phyloP scores from a whole-genome alignment of 345 rosid species.

The Durio zibethinus region DNA sequence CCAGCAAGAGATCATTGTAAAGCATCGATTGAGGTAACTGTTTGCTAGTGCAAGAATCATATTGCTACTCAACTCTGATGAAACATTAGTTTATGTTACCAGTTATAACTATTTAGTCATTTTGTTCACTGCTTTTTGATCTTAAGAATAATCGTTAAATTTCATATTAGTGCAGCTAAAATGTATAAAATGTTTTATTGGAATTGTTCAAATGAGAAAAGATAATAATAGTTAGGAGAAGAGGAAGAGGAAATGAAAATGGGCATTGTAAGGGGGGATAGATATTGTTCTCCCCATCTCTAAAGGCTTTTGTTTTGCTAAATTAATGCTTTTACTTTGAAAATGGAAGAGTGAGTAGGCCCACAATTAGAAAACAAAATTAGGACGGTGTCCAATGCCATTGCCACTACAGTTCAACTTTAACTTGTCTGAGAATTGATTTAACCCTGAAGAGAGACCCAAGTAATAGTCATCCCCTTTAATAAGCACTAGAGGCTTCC shows the following conservation, averaged over 20 bases:
- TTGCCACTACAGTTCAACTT: background rate
- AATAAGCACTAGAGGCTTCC: background rate
- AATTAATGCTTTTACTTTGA: background rate
- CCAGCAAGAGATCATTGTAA: slow-evolving; percentile 58
- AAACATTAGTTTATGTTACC: background rate
- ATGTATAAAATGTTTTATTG: background rate
- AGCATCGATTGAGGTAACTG: slow-evolving; percentile 56
- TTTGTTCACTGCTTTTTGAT: background rate
- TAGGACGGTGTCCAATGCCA: background rate
- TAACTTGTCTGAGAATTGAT: background rate
- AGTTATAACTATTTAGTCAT: background rate
- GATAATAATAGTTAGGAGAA: background rate
- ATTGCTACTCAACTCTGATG: background rate
- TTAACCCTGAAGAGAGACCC: background rate
- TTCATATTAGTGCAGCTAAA: background rate
- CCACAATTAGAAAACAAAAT: background rate
- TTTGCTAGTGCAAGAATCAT: background rate
- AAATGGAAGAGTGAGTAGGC: background rate
- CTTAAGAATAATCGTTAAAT: background rate
- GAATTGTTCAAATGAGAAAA: background rate
- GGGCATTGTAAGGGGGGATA: background rate
- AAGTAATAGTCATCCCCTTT: background rate
- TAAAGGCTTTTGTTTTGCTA: background rate
- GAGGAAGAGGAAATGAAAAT: background rate
- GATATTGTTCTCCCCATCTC: background rate